These are phyloP conservation scores for Botrytis tulipae DNA, from an alignment of 2,329 filamentous ascomycete species.

Conservation along the genomic window DNA sequence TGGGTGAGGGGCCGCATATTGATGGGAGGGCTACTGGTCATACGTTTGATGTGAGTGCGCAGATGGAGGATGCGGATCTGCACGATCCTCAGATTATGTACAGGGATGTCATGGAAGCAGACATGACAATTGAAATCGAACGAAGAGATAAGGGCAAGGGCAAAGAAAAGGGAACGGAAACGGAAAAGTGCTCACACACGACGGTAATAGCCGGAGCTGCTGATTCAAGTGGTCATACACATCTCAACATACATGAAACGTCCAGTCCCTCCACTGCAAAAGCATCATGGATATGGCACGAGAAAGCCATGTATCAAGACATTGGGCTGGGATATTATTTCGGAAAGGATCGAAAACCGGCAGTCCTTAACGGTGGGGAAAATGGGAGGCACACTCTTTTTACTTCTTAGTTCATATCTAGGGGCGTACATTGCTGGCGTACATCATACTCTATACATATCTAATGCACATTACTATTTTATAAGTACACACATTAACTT, in stretches of 20 bases:
- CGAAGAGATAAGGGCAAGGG: conserved; percentile 34
- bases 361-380: not conserved
- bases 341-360: conserved; percentile 19
- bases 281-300: conserved; percentile 29
- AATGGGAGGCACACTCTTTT: not conserved
- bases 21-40: conserved; percentile 30
- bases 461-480: not conserved
- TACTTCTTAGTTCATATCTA: not conserved
- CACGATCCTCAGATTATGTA: conserved; percentile 9
- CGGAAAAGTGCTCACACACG: not conserved
- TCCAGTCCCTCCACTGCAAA: not conserved
- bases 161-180: conserved; percentile 24
- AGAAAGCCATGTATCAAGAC: conserved; percentile 35
- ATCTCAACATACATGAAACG: not conserved
- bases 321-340: conserved; percentile 35
- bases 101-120: conserved; percentile 25
- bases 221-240: not conserved
- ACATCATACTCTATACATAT: not conserved
- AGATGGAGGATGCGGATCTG: not conserved
- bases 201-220: not conserved
- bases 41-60: not conserved
- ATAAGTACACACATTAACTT: not conserved
- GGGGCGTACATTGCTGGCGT: not conserved
- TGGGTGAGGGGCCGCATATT: conserved; percentile 35
- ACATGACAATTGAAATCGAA: conserved; percentile 30